Conservation (phyloP, 2,329 filamentous ascomycete genomes). For the Albifimbria verrucaria region DNA sequence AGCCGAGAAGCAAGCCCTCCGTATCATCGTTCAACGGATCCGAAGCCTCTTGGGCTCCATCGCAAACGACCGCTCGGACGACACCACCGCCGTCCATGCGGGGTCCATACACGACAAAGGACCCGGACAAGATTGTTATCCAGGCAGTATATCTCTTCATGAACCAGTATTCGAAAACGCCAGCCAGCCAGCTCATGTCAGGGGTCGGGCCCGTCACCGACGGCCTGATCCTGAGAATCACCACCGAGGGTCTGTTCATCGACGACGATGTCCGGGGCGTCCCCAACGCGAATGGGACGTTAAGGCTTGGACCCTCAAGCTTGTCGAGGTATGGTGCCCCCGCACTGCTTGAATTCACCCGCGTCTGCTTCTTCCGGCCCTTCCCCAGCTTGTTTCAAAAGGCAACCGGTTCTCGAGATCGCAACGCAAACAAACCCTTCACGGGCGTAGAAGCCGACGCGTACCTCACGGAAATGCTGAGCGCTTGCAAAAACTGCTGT, state of each 20-base stretch:
- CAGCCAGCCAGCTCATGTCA: slow-evolving; percentile 83
- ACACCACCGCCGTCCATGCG: slow-evolving; percentile 78
- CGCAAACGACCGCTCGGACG: slow-evolving; percentile 78
- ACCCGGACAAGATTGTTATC: slow-evolving; percentile 95
- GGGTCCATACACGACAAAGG: slow-evolving; percentile 78
- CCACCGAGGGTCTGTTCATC: slow-evolving; percentile 92
- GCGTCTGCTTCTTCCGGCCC: slow-evolving; percentile 32
- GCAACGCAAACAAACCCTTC: slow-evolving; percentile 48
- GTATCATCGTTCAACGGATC: slow-evolving; percentile 67
- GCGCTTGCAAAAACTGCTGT: slow-evolving; percentile 63
- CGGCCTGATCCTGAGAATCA: slow-evolving; percentile 86
- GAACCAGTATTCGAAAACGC: slow-evolving; percentile 83
- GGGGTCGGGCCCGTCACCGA: slow-evolving; percentile 85
- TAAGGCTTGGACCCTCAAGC: slow-evolving; percentile 95
- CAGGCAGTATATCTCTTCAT: slow-evolving; percentile 91
- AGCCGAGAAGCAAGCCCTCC: slow-evolving; percentile 57
- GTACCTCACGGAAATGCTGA: slow-evolving; percentile 60
- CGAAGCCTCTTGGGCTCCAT: slow-evolving; percentile 82
- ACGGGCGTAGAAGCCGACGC: slow-evolving; percentile 64
- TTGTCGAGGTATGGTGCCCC: slow-evolving; percentile 84
- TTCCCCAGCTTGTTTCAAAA: slow-evolving; percentile 45
- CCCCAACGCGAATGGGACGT: slow-evolving; percentile 97
- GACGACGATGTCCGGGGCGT: slow-evolving; percentile 91
- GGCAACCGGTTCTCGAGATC: slow-evolving; percentile 45
- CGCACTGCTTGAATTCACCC: slow-evolving; percentile 53